Conservation (phyloP, 192 early-diverging fungal genomes). For the Piromyces finnis region DNA sequence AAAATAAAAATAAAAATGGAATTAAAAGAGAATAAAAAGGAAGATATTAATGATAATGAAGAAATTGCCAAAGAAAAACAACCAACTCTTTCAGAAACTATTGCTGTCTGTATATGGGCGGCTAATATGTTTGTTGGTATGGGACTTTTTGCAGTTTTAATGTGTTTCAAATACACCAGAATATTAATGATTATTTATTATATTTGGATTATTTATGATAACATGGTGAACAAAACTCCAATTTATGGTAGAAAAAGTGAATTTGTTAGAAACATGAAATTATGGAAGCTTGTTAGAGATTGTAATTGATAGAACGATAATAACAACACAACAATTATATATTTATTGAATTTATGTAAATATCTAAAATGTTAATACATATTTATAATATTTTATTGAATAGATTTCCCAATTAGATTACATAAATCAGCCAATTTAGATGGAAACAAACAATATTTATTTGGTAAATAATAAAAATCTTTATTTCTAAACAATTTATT, state of each 20-base stretch:
- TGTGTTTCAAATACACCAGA: background rate
- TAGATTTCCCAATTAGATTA: background rate
- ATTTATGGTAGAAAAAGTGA: background rate
- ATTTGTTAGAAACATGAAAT: background rate
- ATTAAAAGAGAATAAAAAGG: background rate
- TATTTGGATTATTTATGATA: background rate
- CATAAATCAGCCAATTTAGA: background rate
- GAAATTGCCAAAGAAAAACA: background rate
- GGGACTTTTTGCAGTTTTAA: background rate
- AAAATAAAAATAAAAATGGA: background rate
- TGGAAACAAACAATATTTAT: background rate
- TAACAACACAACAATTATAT: too few species aligned
- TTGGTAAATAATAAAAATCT: background rate
- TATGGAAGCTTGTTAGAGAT: background rate
- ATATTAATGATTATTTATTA: background rate
- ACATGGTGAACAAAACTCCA: background rate
- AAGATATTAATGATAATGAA: background rate
- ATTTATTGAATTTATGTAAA: too few species aligned
- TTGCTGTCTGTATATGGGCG: background rate
- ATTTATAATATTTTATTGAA: too few species aligned
- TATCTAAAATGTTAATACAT: too few species aligned
- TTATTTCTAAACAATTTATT: too few species aligned
- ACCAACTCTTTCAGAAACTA: background rate
- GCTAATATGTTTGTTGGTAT: background rate
- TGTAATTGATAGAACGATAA: too few species aligned